Evolutionary conservation across 2,329 filamentous ascomycete species (phyloP), one percentile per base, ranked within the genome.

Genomic region (Ophiostoma triangulosporum): DNA sequence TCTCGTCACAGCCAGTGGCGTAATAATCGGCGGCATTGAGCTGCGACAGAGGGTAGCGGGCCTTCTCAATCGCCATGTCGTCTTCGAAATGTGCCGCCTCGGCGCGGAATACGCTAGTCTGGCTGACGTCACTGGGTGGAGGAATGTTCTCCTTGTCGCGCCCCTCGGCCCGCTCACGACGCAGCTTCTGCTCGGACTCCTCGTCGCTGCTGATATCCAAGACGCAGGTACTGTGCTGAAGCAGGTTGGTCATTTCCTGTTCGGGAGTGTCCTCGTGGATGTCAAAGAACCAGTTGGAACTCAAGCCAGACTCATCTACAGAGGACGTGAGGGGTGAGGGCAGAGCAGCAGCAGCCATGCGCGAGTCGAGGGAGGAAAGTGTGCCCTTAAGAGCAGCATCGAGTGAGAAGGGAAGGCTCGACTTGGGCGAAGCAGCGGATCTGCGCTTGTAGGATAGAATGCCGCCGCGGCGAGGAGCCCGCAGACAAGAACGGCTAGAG

Each of bases 81-180:
- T 80, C 76, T n/a, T 36, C 26, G 5, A 31, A 38, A 4, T 38
- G 29, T 3, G 46, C 29, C 7, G 5, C 29, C 22, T 32, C 48
- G 2, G 20, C 2, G 3, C 52, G 55, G 12, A 49, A n/a, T 0
- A 15, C 22, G 15, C 70, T 70, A 0, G 78, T 81, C 62, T 84
- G 76, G 27, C 77, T 80, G 36, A 84, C 66, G 46, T 86, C 81
- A 53, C 79, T 77, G 3, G 70, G 65, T 2, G 91, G 91, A 4
- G 91, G 86, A 17, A 95, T 81, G 64, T 98, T 98, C 72, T 98
- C 91, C 73, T 98, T 98, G 63, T 88, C 86, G 31, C 80, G 75
- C 46, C 78, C 76, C 59, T 86, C 78, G 31, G 73, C 73, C 60
- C 73, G 65, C 64, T 74, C 76, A 59, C 68, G 68, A 50, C 62